Conservation (phyloP, 495 filamentous ascomycete species). For the Neurospora africana region DNA sequence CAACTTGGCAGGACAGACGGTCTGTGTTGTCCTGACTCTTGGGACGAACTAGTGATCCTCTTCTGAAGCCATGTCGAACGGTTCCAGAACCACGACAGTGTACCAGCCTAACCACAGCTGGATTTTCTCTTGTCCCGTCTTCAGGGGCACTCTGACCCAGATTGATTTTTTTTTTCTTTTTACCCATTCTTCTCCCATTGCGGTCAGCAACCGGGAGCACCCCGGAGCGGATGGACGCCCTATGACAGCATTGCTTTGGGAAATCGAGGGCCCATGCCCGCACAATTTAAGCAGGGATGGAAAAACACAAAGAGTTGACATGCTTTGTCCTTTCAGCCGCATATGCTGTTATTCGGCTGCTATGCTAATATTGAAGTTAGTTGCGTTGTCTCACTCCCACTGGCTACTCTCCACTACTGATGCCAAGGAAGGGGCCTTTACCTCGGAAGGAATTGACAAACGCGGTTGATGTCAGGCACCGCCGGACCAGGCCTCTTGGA, state of each 20-base stretch:
- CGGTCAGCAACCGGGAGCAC: background rate
- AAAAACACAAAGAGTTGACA: background rate
- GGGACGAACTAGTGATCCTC: background rate
- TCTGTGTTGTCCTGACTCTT: background rate
- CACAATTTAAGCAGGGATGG: background rate
- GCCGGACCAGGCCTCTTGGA: background rate
- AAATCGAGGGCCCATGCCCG: background rate
- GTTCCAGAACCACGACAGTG: background rate
- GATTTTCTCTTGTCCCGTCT: background rate
- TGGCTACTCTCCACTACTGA: background rate
- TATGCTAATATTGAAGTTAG: background rate
- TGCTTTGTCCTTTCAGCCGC: background rate
- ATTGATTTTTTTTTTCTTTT: background rate
- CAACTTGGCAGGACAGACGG: background rate
- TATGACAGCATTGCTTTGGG: background rate
- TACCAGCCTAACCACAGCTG: background rate
- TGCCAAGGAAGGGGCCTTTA: background rate
- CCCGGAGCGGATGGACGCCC: background rate
- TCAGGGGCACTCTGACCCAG: background rate
- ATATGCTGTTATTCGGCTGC: background rate
- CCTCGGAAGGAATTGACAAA: background rate
- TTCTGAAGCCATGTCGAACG: background rate
- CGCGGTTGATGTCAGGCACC: background rate
- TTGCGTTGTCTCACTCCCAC: background rate
- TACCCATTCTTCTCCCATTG: background rate